A percentile compares a stretch with the other conserved stretches of the same genome.
Evolutionary conservation across 768 basidiomycete species (phyloP).

Genomic region (Artomyces pyxidatus): DNA sequence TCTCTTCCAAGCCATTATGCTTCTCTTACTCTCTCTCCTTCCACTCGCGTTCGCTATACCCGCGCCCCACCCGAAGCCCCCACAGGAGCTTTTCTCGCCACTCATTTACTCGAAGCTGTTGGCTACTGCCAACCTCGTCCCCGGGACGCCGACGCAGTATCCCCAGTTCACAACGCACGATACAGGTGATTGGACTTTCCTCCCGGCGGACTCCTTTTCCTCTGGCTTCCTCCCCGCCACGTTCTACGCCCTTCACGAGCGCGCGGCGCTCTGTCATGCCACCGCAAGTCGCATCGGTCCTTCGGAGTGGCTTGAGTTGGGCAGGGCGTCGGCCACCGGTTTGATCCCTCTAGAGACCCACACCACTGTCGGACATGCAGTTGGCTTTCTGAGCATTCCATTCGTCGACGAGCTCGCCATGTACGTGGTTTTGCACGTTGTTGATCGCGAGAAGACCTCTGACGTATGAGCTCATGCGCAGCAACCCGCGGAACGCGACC

Average conservation of each 20-base stretch:
- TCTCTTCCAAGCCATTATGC: background rate
- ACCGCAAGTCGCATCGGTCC: conserved; percentile 25
- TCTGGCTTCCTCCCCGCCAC: conserved; percentile 59
- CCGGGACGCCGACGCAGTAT: conserved; percentile 32
- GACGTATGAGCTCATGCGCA: no score
- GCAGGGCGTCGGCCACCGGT: conserved; percentile 40
- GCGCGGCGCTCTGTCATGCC: conserved; percentile 39
- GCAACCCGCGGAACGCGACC: conserved; percentile 48
- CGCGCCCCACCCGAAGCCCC: conserved; percentile 18
- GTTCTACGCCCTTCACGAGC: conserved; percentile 50
- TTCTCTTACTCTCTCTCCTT: background rate
- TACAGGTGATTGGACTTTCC: conserved; percentile 43
- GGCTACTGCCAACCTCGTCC: conserved; percentile 42
- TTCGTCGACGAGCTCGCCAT: conserved; percentile 52
- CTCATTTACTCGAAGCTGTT: conserved; percentile 51
- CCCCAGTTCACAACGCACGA: conserved; percentile 49
- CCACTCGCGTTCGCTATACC: background rate
- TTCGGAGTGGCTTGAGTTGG: conserved; percentile 48
- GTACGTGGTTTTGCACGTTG: conserved; percentile 29
- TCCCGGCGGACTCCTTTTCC: conserved; percentile 52
- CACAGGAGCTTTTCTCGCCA: conserved; percentile 48
- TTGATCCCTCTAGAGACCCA: conserved; percentile 39
- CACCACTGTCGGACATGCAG: conserved; percentile 52
- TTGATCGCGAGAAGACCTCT: background rate
- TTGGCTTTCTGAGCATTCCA: conserved; percentile 61